Evolutionary conservation across 2,329 filamentous ascomycete species (phyloP).

Genomic region (Stromatinia cepivora): DNA sequence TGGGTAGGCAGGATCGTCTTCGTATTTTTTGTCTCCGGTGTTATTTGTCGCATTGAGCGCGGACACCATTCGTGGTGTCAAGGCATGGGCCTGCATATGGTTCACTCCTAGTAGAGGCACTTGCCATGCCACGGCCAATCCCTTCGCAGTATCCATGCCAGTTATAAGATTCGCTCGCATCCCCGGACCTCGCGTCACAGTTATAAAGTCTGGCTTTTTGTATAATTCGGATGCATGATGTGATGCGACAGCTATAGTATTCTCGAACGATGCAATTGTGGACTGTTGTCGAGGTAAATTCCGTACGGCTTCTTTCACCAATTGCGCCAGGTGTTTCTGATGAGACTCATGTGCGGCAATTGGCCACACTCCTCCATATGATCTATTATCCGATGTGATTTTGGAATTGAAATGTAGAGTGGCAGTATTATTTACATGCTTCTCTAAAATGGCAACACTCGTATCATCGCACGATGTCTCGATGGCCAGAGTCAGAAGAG

Average conservation of each 20-base stretch:
- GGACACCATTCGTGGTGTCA: slow-evolving; percentile 77
- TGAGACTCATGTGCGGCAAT: slow-evolving; percentile 74
- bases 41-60: slow-evolving; percentile 49
- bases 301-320: slow-evolving; percentile 65
- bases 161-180: slow-evolving; percentile 77
- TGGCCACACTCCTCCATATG: slow-evolving; percentile 78
- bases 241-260: slow-evolving; percentile 24
- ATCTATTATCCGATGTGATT: slow-evolving; percentile 75
- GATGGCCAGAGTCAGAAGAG: slow-evolving; percentile 66
- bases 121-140: slow-evolving; percentile 78
- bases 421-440: slow-evolving; percentile 46
- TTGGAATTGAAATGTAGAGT: slow-evolving; percentile 77
- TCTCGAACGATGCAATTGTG: slow-evolving; percentile 27
- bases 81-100: slow-evolving; percentile 95
- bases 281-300: slow-evolving; percentile 45
- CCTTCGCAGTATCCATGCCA: slow-evolving; percentile 84
- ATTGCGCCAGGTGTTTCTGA: slow-evolving; percentile 64
- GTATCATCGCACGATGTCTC: slow-evolving; percentile 93
- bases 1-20: slow-evolving; percentile 62
- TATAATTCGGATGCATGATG: slow-evolving; percentile 37
- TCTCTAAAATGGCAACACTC: slow-evolving; percentile 78
- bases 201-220: slow-evolving; percentile 75
- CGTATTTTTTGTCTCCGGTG: neutral
- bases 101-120: slow-evolving; percentile 83
- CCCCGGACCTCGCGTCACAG: slow-evolving; percentile 86